These are phyloP conservation scores for Komagataea norvegica DNA, from an alignment of 1,139 yeast genomes.

Conservation along the genomic window DNA sequence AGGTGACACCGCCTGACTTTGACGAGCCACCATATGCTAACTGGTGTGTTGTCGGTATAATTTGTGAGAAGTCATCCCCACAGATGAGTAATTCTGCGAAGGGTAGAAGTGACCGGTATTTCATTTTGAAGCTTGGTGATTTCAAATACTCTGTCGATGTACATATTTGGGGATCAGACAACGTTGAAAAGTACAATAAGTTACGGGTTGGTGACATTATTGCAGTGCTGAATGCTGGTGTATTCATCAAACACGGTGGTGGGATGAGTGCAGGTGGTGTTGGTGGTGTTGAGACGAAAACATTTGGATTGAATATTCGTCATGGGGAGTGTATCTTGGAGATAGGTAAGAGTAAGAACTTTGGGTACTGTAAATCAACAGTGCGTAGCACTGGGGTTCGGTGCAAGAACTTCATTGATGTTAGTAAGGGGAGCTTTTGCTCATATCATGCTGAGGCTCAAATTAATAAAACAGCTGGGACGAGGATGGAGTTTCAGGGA, in stretches of 20 bases:
- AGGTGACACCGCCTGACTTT: constrained; percentile 64
- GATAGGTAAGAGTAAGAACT: constrained; percentile 66
- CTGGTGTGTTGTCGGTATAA: constrained; percentile 70
- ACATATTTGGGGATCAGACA: constrained; percentile 55
- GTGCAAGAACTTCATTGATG: constrained; percentile 62
- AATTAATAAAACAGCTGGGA: constrained; percentile 47
- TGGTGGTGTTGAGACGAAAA: constrained; percentile 23
- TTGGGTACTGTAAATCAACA: constrained; percentile 57
- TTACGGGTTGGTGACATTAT: constrained; percentile 69
- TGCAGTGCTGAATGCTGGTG: constrained; percentile 69
- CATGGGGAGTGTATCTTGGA: constrained; percentile 57
- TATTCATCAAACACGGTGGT: constrained; percentile 38
- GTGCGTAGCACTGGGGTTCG: constrained; percentile 39
- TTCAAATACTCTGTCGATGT: constrained; percentile 55
- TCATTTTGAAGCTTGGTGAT: constrained; percentile 64
- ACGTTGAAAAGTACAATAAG: constrained; percentile 69
- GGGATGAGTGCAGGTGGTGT: constrained; percentile 10
- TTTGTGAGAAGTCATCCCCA: constrained; percentile 54
- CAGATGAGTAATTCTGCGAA: constrained; percentile 39
- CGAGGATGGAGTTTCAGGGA: constrained; percentile 73
- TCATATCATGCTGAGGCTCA: constrained; percentile 65
- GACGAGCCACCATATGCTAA: constrained; percentile 66
- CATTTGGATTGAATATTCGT: constrained; percentile 59
- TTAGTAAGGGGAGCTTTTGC: constrained; percentile 51
- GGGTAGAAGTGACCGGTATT: constrained; percentile 40